Base-by-base conservation (phyloP, 192 early-diverging fungal species). In the Paraglomus brasilianum region DNA sequence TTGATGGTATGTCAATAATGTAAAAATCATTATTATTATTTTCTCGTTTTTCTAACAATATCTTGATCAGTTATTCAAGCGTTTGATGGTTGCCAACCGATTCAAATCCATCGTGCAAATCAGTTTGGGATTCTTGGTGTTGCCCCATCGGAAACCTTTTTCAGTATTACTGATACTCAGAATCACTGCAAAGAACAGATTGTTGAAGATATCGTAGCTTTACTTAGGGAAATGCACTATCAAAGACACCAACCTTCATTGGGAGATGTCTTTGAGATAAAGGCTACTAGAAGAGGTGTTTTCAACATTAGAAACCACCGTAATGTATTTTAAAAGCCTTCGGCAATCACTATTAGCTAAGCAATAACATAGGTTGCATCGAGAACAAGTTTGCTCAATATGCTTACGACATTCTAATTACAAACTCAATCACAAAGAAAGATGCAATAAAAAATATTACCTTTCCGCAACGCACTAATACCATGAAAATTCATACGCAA, bases 1-100 rank as follows among this genome's bases (percentile, higher is more conserved):
- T 8, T 15, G 24, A 55, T 55, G 52, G 24, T 58, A 58, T 58
- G 56, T 36, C 17, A 52, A 52, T 52, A 52, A 21, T 58, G 30
- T 39, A 58, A 58, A 58, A 15, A 58, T 39, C 0, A 58, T 7
- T 39, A 30, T 14, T 9, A 58, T 17, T 58, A n/a, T 58, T 17
- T 58, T 38, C 8, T 58, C n/a, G 7, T 7, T 38, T 17, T 40
- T 36, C 56, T 58, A 40, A 58, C 5, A 4, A 58, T 58, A 30
- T 58, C 40, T 58, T 11, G 30, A 58, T 58, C 30, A 58, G 56
- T 38, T 13, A 15, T 58, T 3, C 56, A 58, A 58, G 56, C 4
- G n/a, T 58, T 58, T 38, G 40, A 58, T 58, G 56, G 56, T 0
- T n/a, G 13, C 5, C 56, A 58, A 36, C 38, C 1, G 10, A 14